These are phyloP conservation scores for Tardiomyces digboiensis DNA, from an alignment of 1,139 yeast genomes.

Conservation along the genomic window DNA sequence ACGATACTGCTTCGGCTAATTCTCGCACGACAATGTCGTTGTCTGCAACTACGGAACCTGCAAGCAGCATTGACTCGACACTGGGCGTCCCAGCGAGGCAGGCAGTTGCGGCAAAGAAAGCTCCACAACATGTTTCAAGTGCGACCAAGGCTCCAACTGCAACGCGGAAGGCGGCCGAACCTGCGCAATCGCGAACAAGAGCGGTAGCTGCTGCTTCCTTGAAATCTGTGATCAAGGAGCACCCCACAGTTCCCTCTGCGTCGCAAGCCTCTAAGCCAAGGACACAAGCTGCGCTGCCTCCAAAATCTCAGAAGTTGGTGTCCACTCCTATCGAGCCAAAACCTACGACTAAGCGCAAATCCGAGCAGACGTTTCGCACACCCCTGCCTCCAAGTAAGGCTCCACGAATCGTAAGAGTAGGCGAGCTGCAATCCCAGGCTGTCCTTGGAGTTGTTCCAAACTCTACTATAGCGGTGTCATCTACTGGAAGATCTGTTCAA, in stretches of 20 bases:
- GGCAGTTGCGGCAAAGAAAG: too few relatives aligned
- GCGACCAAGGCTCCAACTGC: too few relatives aligned
- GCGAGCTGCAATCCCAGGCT: too few relatives aligned
- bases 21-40: too few relatives aligned
- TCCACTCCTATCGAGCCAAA: conserved; percentile 2
- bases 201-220: not conserved
- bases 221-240: not conserved
- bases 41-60: too few relatives aligned
- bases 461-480: too few relatives aligned
- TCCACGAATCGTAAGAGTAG: conserved; percentile 1
- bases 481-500: too few relatives aligned
- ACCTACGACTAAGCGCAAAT: conserved; percentile 6
- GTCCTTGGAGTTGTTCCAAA: too few relatives aligned
- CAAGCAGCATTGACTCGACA: too few relatives aligned
- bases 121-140: too few relatives aligned
- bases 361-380: conserved; percentile 9
- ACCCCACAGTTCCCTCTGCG: not conserved
- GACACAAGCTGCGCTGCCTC: not conserved
- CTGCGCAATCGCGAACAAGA: not conserved
- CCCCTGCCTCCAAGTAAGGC: conserved; percentile 5
- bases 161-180: not conserved
- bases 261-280: not conserved
- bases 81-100: too few relatives aligned
- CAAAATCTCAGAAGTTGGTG: not conserved
- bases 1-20: too few relatives aligned